Base-by-base conservation (phyloP, 1,284 basidiomycete species). In the Leccinum subspadiceum region DNA sequence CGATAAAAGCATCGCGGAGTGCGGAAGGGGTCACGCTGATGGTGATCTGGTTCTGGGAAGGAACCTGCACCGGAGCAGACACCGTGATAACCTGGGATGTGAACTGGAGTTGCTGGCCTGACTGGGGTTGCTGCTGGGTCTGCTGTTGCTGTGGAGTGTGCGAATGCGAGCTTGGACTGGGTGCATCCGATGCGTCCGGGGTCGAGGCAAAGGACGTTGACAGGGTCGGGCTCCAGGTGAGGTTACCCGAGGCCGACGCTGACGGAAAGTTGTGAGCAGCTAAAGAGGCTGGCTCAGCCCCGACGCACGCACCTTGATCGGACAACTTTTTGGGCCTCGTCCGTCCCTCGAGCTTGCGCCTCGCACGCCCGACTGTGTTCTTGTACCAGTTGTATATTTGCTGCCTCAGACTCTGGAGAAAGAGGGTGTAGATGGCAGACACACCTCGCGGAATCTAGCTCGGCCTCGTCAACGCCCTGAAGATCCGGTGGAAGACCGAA, bases 321-420 rank as follows among this genome's bases (percentile, higher is more conserved):
- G 78, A 69, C 6, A 73, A 66, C 62, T 79, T 82, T 51, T 77
- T 74, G 50, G 81, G 77, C 54, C 80, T 75, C 1, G 81, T 77
- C 29, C 80, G 75, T 6, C 82, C 83, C 62, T 82, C 83, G 54
- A 79, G 73, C 68, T 83, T 84, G 48, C 84, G 75, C 57, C 81
- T 74, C 6, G 80, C 81, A 24, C 84, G 76, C 4, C 84, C 84
- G 55, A 84, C 78, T 12, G 84, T 85, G 67, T 85, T 85, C 73
- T 85, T 86, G 73, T 84, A 85, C 84, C 84, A 85, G 63, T 85
- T 86, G 73, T 85, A 85, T 60, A 85, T 83, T 80, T 85, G 83
- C 84, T 84, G 44, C 7, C 2, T 26, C 31, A 15, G 26, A 17
- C 41, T 44, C 17, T 48, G 35, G 9, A 5, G 46, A 4, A 29